Conservation (phyloP, 805 yeast species). For the Lipomyces starkeyi region DNA sequence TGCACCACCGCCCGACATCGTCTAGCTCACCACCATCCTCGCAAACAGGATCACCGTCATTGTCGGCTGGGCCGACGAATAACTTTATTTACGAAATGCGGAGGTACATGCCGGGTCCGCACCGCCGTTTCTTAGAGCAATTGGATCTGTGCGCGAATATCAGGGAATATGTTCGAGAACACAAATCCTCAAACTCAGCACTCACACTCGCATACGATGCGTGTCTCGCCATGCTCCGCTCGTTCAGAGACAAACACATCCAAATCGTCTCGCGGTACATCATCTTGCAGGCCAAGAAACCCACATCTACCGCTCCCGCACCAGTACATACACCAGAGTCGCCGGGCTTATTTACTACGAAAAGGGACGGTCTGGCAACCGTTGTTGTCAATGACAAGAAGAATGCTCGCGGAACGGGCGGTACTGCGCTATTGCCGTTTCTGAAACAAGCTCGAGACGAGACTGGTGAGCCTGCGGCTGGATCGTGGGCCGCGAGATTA, state of each 20-base stretch:
- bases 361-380: constrained; percentile 62
- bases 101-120: constrained; percentile 86
- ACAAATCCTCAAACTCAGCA: constrained; percentile 54
- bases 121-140: constrained; percentile 71
- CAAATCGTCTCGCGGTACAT: constrained; percentile 90
- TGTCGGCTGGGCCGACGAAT: constrained; percentile 38
- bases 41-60: constrained; percentile 52
- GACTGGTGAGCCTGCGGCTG: constrained; percentile 92
- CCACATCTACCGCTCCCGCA: constrained; percentile 6
- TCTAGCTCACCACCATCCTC: constrained; percentile 12
- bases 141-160: constrained; percentile 64
- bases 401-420: constrained; percentile 87
- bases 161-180: constrained; percentile 63
- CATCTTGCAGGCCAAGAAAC: constrained; percentile 69
- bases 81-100: constrained; percentile 84
- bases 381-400: constrained; percentile 52
- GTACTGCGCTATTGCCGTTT: constrained; percentile 88
- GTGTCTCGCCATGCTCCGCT: constrained; percentile 83
- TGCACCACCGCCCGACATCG: constrained; percentile 75
- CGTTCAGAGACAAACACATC: constrained; percentile 90
- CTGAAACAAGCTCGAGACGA: constrained; percentile 95
- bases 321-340: constrained; percentile 15
- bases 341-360: constrained; percentile 20
- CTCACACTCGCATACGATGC: constrained; percentile 81
- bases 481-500: constrained; percentile 81